Percentiles rank a stretch among this genome's conserved stretches.
phyloP scores from a whole-genome alignment of 257 asterid species.

The Solanum tarijense region DNA sequence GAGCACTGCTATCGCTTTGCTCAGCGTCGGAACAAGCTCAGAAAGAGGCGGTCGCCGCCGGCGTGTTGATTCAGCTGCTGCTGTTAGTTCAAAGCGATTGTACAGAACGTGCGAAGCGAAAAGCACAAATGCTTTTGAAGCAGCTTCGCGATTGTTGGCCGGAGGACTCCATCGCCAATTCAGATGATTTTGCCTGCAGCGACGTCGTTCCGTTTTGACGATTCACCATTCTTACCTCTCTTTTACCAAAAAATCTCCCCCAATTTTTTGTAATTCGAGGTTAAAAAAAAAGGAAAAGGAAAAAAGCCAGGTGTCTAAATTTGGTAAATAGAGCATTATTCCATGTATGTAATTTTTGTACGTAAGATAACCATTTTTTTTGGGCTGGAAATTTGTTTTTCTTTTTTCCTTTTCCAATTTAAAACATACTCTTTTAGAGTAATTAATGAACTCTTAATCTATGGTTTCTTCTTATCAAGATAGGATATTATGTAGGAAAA shows the following conservation, averaged over 20 bases:
- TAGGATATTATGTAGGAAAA: no score
- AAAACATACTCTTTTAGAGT: background rate
- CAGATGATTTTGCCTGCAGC: conserved; percentile 60
- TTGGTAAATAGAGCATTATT: conserved; percentile 22
- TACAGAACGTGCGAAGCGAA: conserved; percentile 90
- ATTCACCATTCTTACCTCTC: background rate
- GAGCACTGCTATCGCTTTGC: conserved; percentile 75
- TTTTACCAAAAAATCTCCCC: background rate
- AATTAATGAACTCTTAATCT: background rate
- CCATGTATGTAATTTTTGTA: conserved; percentile 29
- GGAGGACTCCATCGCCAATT: conserved; percentile 37
- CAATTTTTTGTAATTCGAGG: background rate
- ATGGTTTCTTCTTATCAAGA: background rate
- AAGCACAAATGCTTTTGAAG: conserved; percentile 91
- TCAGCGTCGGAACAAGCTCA: conserved; percentile 60
- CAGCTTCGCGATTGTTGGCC: conserved; percentile 83
- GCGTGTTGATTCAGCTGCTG: conserved; percentile 69
- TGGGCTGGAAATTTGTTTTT: background rate
- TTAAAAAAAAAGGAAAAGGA: background rate
- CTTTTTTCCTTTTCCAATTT: background rate
- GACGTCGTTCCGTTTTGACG: conserved; percentile 64
- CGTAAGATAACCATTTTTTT: conserved; percentile 9
- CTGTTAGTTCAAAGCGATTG: conserved; percentile 91
- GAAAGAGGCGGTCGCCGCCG: conserved; percentile 67
- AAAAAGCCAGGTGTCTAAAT: background rate